phyloP scores from a whole-genome alignment of 345 rosid genomes.

The Trapa incisa region DNA sequence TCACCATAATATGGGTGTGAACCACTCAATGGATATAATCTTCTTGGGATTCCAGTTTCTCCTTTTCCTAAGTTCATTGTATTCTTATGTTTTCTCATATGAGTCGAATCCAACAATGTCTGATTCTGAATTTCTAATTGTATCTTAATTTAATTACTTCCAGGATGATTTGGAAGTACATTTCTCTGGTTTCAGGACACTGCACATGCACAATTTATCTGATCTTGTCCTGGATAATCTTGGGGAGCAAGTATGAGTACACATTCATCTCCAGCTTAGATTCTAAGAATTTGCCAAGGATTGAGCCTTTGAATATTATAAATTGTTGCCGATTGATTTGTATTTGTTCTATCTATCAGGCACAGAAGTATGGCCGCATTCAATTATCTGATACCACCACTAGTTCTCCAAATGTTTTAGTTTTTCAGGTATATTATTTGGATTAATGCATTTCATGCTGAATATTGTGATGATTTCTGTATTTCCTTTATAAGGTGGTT shows the following conservation, averaged over 20 bases:
- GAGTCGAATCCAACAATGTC: not conserved
- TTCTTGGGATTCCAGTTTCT: not conserved
- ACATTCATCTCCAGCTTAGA: not conserved
- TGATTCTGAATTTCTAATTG: not conserved
- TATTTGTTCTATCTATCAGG: slow-evolving; percentile 27
- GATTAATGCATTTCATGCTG: not conserved
- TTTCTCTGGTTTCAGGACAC: slow-evolving; percentile 74
- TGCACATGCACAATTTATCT: slow-evolving; percentile 70
- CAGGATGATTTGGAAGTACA: slow-evolving; percentile 56
- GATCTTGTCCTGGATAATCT: slow-evolving; percentile 62
- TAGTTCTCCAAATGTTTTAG: slow-evolving; percentile 48
- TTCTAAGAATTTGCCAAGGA: not conserved
- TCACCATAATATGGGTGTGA: not conserved
- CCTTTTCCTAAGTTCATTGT: not conserved
- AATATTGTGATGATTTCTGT: not conserved
- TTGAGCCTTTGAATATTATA: not conserved
- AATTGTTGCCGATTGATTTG: slow-evolving; percentile 6
- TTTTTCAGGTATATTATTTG: slow-evolving; percentile 58
- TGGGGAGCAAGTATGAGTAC: slow-evolving; percentile 36
- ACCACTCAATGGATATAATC: not conserved
- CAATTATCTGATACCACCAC: slow-evolving; percentile 54
- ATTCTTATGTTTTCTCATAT: not conserved
- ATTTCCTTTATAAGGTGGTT: slow-evolving; percentile 3
- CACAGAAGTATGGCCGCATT: slow-evolving; percentile 28
- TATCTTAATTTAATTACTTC: slow-evolving; percentile 7